These are phyloP conservation scores for Aurantiochytrium sp. DNA, from an alignment of 108 stramenopile species.

Conservation along the genomic window DNA sequence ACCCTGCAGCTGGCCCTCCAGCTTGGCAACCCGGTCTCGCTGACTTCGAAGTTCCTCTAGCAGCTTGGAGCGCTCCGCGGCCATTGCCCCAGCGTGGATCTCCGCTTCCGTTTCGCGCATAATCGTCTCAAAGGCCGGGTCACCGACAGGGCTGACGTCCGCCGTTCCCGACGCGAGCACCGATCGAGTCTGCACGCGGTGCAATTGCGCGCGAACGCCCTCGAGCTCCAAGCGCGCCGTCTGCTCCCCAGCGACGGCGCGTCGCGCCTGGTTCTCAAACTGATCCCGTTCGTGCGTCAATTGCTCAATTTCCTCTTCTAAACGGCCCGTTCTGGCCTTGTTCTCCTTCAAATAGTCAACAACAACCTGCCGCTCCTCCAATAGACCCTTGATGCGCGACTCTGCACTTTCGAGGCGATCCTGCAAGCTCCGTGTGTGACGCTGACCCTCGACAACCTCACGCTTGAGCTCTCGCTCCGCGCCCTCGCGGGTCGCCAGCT, in stretches of 20 bases:
- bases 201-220: not conserved
- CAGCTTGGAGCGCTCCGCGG: not conserved
- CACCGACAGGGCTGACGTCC: not conserved
- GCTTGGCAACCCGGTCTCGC: not conserved
- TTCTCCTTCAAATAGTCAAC: slow-evolving; percentile 8
- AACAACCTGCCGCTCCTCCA: not conserved
- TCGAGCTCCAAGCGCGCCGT: not conserved
- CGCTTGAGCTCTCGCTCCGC: not conserved
- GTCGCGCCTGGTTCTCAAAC: not conserved
- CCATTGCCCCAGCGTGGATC: not conserved
- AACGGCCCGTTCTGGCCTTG: not conserved
- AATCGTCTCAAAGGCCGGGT: not conserved
- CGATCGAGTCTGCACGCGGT: not conserved
- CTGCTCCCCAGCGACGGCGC: not conserved
- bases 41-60: not conserved
- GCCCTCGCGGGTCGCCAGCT: not conserved
- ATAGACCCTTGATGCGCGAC: not conserved
- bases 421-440: not conserved
- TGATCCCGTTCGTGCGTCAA: not conserved
- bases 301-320: not conserved
- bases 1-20: not conserved
- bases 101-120: slow-evolving; percentile 1
- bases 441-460: not conserved
- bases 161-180: not conserved
- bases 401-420: not conserved